phyloP scores from a whole-genome alignment of 441 rosid species.

The Breynia disticha region DNA sequence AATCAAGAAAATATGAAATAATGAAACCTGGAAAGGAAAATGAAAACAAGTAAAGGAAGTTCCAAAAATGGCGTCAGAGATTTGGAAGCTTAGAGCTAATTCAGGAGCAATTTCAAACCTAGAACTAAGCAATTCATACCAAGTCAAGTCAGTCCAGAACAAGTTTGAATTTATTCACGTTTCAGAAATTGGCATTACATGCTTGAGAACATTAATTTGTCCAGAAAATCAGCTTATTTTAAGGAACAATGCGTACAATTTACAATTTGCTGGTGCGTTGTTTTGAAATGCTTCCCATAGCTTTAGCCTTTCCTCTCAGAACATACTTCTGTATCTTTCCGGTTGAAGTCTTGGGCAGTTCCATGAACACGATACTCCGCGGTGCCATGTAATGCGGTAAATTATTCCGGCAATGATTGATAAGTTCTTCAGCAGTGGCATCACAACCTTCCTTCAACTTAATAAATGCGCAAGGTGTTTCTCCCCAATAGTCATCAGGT shows the following conservation, averaged over 20 bases:
- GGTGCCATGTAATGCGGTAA: conserved; percentile 80
- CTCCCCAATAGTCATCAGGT: conserved; percentile 73
- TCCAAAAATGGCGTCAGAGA: too few relatives aligned
- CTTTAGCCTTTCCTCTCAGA: conserved; percentile 49
- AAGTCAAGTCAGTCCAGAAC: too few relatives aligned
- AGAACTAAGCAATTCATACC: too few relatives aligned
- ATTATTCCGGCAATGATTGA: conserved; percentile 41
- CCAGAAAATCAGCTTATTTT: too few relatives aligned
- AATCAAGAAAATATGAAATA: too few relatives aligned
- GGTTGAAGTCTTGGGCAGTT: conserved; percentile 66
- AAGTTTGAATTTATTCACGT: too few relatives aligned
- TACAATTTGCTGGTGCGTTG: conserved; percentile 15
- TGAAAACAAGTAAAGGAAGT: too few relatives aligned
- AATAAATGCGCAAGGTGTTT: conserved; percentile 71
- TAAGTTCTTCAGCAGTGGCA: conserved; percentile 33
- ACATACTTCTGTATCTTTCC: conserved; percentile 67
- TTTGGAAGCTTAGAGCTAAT: too few relatives aligned
- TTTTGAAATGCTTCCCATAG: conserved; percentile 44
- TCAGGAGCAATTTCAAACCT: too few relatives aligned
- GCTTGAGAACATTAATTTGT: too few relatives aligned
- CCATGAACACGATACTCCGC: conserved; percentile 43
- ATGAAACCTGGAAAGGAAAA: too few relatives aligned
- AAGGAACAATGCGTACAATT: background rate
- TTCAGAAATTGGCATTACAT: too few relatives aligned
- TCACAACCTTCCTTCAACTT: conserved; percentile 44